Base-by-base conservation (phyloP, 2,329 filamentous ascomycete genomes). In the Arthrinium phaeospermum region DNA sequence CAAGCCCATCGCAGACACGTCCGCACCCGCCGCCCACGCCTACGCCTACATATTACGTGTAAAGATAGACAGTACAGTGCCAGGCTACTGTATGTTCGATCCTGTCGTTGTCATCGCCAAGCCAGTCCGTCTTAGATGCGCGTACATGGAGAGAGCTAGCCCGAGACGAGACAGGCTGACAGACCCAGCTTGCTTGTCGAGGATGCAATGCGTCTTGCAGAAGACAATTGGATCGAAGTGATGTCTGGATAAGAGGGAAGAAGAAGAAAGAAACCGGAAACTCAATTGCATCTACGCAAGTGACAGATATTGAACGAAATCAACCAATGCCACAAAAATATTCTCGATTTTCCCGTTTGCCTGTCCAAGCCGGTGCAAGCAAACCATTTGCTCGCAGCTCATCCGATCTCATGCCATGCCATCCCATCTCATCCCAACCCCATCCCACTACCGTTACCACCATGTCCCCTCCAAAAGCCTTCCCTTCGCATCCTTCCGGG, bases 401-500 rank as follows among this genome's bases (percentile, higher is more conserved):
- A 41, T 64, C 57, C 57, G 34, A 64, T 64, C 57, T 64, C 57
- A 64, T 64, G 34, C 57, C 57, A 64, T 19, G 34, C 57, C 57
- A 64, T 64, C 57, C 57, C 57, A 64, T 64, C 57, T 41, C 34
- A 64, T 64, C 57, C 57, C 10, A 64, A 64, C 57, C 57, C 57
- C 57, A 64, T 64, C 57, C 57, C 30, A 64, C 34, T 64, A 64
- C 34, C 57, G 57, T 19, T 41, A 64, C 57, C 57, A 64, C 57
- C 22, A 64, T 41, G 19, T 4, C 57, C 57, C 57, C 34, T 41
- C 57, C 57, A 37, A 41, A 64, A 41, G 30, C 57, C 34, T 37
- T 64, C 57, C 57, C 57, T 64, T 64, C 57, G 22, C 57, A 64
- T 64, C 57, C 57, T 64, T n/a, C 57, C 57, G 57, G 57, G 30